Evolutionary conservation across 2,329 filamentous ascomycete genomes (phyloP), one percentile per base, ranked within the genome.

Genomic region (Calonectria multiphialidica): DNA sequence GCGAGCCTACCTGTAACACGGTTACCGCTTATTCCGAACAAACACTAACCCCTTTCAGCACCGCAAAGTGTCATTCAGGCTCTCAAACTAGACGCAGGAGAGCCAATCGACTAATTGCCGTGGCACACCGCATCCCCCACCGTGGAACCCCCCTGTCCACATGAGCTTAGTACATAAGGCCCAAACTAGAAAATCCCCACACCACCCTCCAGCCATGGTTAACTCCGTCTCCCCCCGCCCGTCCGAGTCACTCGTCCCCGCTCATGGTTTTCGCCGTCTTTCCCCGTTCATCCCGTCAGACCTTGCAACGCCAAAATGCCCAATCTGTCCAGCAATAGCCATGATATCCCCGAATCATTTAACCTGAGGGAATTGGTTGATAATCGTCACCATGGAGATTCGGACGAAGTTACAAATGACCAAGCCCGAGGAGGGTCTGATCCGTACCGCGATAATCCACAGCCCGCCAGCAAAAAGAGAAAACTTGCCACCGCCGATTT

Each of bases 401-500:
- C 40, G 9, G 23, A n/a, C 16, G 37, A 21, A 18, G 18, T 37
- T 16, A 3, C 23, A 9, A 62, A 25, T 23, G 42, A 50, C 35
- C 35, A 33, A 47, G 44, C 16, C 30, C 40, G 28, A 2, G 66
- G 62, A 1, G 37, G 47, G 18, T 25, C 35, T 15, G 72, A 55
- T 4, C 47, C 37, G 30, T n/a, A 2, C 4, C 28, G 28, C 44
- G 35, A 57, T n/a, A 50, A 45, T 10, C 47, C 7, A 3, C 57
- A 57, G 16, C 53, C 30, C 2, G 21, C 33, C 0, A 42, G 37
- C 16, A 71, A 73, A 50, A 71, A 71, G 25, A 55, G 73, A 21
- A 66, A 61, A 15, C 65, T 71, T 1, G 50, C 68, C 4, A 73
- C 71, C 23, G 45, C 44, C 23, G 68, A 71, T 28, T 75, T 73